Base-by-base conservation (phyloP, 352 stramenopile genomes). In the Globisporangium spiculum region DNA sequence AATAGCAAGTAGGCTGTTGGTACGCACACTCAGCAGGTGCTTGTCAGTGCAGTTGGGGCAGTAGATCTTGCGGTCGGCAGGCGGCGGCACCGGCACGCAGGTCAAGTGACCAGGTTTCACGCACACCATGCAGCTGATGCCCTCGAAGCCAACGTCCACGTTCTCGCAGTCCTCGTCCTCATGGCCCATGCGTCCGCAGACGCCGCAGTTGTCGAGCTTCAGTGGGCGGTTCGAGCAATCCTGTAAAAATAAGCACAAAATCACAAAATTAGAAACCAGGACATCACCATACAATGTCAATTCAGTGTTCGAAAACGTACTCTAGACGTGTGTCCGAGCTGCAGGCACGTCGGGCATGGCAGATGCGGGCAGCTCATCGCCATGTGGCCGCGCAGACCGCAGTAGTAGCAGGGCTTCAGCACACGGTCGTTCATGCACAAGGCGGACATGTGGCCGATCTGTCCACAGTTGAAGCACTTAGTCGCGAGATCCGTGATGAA, bases 391-490 rank as follows among this genome's bases (percentile, higher is more conserved):
- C 84, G 84, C 63, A 92, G 65, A 5, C 78, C 87, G 66, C 87
- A 95, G 67, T 92, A 92, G 73, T 93, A 91, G 68, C 87, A 95
- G 3, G 87, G 87, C 52, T 75, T 81, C 50, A 88, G 74, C 34
- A 92, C 76, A 57, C 75, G 80, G 68, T 90, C 77, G 68, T 95
- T 95, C 61, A 85, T 80, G 72, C 87, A 95, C 52, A 90, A 68
- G n/a, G 63, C 82, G 32, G 85, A 81, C 73, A 92, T 86, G 71
- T 95, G 87, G 14, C 87, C 87, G 10, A 93, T 80, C 62, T 95
- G 73, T 30, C 84, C 85, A 65, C 87, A 95, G 68, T 93, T 91
- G 72, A 84, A 95, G 71, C 87, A 95, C 71, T 95, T 95, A 65
- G 79, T 93, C 53, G 85, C 78, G 56, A 95, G 71, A 56, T 95